Base-by-base conservation (phyloP, 306 rosid species). In the Trifolium dubium region DNA sequence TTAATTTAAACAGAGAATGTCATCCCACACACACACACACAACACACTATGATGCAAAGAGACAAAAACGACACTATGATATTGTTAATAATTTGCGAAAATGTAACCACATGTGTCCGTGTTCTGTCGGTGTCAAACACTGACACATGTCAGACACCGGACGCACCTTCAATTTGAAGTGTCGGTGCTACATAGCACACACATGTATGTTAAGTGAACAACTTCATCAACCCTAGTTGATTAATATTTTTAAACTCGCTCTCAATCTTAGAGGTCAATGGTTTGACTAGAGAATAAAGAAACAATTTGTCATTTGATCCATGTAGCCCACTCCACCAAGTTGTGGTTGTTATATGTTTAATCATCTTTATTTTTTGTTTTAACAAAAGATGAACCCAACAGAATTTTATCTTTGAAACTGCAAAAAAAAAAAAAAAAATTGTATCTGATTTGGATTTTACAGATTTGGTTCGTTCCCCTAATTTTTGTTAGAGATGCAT, bases 401-500 rank as follows among this genome's bases (percentile, higher is more conserved):
- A 46, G 51, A 35, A 41, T 59, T 76, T 50, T 51, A 54, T 62
- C 50, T 41, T 73, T 73, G 51, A 55, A 51, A 60, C 54, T 66
- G 49, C 19, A 23, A 23, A 23, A 23, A 23, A 1, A 23, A 41
- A 40, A 58, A 71, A n/a, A 34, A 64, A 49, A 72, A n/a, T 64
- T 44, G 64, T 55, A 56, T 66, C 34, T 81, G 29, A 49, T 66
- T 71, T 64, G 28, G 13, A 31, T 54, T 58, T 75, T 43, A 19
- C 56, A 43, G 44, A 41, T 28, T 28, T 41, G 23, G n/a, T 53
- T 50, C 60, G 51, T 19, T 62, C 31, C 32, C 39, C 46, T 56
- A 54, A 62, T 60, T 46, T n/a, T 47, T 60, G 58, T 67, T 51
- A 68, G 53, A 63, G 18, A 69, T 73, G 60, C 54, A 18, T 76